These are phyloP conservation scores for Puccinia novopanici DNA, from an alignment of 1,284 basidiomycete genomes.

Conservation along the genomic window DNA sequence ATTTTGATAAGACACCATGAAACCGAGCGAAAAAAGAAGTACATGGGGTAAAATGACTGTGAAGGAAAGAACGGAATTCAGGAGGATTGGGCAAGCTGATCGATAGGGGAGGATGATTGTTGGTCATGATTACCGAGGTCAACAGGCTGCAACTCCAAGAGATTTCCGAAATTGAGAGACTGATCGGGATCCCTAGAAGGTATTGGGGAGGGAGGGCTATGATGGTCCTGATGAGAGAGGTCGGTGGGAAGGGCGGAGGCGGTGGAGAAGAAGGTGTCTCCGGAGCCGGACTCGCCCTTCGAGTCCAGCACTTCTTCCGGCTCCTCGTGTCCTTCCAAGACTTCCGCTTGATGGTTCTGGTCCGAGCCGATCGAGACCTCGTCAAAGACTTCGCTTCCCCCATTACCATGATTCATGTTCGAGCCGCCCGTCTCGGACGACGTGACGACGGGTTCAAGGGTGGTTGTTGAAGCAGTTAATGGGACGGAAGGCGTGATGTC, in stretches of 20 bases:
- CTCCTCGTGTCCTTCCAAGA: background rate
- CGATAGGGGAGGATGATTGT: background rate
- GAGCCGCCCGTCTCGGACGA: background rate
- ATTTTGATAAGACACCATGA: background rate
- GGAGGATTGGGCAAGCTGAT: background rate
- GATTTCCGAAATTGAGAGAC: background rate
- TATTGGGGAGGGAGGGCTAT: background rate
- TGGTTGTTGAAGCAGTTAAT: background rate
- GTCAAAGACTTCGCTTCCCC: background rate
- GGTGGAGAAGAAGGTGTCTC: slow-evolving; percentile 26
- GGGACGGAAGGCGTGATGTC: background rate
- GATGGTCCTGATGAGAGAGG: background rate
- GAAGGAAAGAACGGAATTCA: background rate
- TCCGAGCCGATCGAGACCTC: slow-evolving; percentile 8
- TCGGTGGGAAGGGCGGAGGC: background rate
- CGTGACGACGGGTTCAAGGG: background rate
- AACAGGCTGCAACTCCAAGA: background rate
- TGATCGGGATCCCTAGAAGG: background rate
- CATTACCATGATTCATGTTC: background rate
- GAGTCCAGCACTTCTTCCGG: background rate
- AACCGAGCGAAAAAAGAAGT: background rate
- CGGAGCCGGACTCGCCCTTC: slow-evolving; percentile 10
- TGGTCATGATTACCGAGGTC: background rate
- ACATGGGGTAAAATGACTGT: background rate
- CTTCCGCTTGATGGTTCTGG: background rate